Evolutionary conservation across 2,329 filamentous ascomycete genomes (phyloP), one percentile per base, ranked within the genome.

Genomic region (Diatrype stigma): DNA sequence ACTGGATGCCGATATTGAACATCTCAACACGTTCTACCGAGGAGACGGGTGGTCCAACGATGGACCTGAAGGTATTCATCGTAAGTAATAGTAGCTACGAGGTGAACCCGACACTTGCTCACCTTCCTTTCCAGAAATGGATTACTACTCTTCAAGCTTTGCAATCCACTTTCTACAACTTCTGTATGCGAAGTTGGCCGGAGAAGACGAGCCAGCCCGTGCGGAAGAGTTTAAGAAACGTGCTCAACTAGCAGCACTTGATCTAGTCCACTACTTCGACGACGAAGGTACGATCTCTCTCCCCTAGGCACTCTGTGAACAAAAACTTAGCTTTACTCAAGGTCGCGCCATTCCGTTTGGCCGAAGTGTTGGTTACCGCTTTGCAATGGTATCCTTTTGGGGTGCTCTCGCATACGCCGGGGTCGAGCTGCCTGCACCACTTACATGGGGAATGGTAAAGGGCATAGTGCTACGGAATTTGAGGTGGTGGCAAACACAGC

Each of bases 311-410:
- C 16, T 21, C 10, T 6, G 30, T 14, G n/a, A 42, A 14, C 34
- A 22, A 8, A 17, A 11, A 32, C 38, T 51, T 46, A 57, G 47
- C 3, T 12, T n/a, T 46, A 28, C 23, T 19, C 38, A 45, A 75
- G 65, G 84, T 5, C 77, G 86, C 22, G 79, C 86, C 2, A 87
- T 90, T 47, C 88, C 89, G 0, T 93, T 90, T 58, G 89, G 89
- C 3, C 80, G 89, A 45, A 89, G 85, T 48, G 79, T 92, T 46
- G 89, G 86, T 6, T 93, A 93, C 66, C 81, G 88, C n/a, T 92
- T 90, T 66, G 88, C 87, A 46, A 91, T 91, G 84, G 84, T 86
- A n/a, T 87, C 84, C 0, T 92, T 92, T 70, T 92, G 88, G 88
- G 85, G 86, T 12, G 85, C 87, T 0, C 70, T 91, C 26, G 89